Evolutionary conservation across 345 rosid species (phyloP), one percentile per base, ranked within the genome.

Genomic region (Litchi chinensis): DNA sequence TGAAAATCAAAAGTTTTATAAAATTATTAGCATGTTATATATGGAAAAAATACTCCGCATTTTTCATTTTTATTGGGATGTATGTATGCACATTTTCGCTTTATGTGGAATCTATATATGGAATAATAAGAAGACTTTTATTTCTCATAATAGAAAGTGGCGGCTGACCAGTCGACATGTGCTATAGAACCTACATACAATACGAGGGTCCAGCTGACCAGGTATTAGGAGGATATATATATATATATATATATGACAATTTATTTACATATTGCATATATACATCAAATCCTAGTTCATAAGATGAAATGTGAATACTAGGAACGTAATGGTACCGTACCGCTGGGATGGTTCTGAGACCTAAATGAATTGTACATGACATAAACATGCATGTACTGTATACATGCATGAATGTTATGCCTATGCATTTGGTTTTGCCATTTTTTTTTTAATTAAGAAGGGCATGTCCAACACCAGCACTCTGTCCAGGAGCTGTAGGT

Each of bases 381-480:
- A 39, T 21, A 8, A 52, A 67, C 54, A 8, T 40, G 26, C 41
- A 41, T 3, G 37, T 32, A 32, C 37, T 2, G 37, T 32, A 9
- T 41, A 41, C 44, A 41, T 41, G 9, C 44, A 8, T 5, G 44
- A 41, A 32, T 32, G 2, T 5, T 24, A 74, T 75, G 8, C 44
- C 78, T 86, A 91, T 37, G 81, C 65, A 72, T 79, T 83, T 59
- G 81, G 83, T 65, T 82, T 85, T 18, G 73, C 71, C 40, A 71
- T 82, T 74, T 68, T 68, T 32, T 32, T 26, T 26, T 26, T 26
- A 26, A 26, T 26, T 32, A 32, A 32, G 37, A 32, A 32, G 1
- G 37, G 37, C 37, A 82, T 90, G 92, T 59, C 90, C 91, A 43
- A 85, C 68, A 1, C 89, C 92, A 1, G 87, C 88, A 78, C 90